Evolutionary conservation across 2,329 filamentous ascomycete species (phyloP), one percentile per base, ranked within the genome.

Genomic region (Pyrenophora teres): DNA sequence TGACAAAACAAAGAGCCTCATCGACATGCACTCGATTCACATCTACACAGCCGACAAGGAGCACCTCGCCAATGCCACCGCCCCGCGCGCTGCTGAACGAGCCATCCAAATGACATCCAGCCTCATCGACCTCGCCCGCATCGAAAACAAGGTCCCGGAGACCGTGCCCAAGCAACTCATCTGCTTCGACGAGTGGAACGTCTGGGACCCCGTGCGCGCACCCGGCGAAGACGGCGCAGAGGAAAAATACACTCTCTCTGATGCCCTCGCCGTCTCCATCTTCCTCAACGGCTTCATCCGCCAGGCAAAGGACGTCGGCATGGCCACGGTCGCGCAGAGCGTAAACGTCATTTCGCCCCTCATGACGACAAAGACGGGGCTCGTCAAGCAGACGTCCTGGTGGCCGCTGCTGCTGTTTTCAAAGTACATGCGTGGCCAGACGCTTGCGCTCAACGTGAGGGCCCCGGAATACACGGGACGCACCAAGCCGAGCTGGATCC

Each of bases 131-230:
- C 81, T 92, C 1, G 88, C 88, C 0, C 80, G 86, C 30, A 86
- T 90, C 64, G 86, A 90, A 69, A 87, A 88, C 70, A 75, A 77
- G 35, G 80, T 87, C 0, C 81, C 86, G 0, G 74, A 80, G 0
- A 76, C 78, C 0, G 82, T 86, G n/a, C 81, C 83, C 3, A 77
- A 81, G 3, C 87, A 84, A 40, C 87, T 81, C 44, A 90, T 92
- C 69, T 92, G 88, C 78, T 92, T 92, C 68, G 89, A 92, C 68
- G 88, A 92, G 73, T 92, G 89, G 89, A 92, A 92, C 69, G 88
- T 92, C 7, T 92, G 88, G 88, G 87, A 90, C 62, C 87, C 87
- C 0, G 78, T 80, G 46, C 83, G 88, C 7, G 88, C 88, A 0
- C 87, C 87, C 0, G 89, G 89, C 13, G 84, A 88, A 62, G 71